Conservation (phyloP, 805 yeast species). For the Ogataea neopini region DNA sequence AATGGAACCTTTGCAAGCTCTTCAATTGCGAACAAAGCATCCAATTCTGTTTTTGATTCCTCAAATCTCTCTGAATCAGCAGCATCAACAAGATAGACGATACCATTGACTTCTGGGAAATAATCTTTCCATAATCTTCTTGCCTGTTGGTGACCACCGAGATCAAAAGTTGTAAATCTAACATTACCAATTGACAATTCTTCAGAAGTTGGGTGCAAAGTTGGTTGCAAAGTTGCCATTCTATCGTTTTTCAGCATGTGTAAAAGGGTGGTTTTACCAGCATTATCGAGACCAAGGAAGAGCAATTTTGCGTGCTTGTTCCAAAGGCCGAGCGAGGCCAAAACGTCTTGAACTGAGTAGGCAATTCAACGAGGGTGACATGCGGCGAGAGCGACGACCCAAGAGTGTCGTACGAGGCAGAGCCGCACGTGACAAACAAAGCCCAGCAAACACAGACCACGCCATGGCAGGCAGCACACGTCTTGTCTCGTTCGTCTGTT, state of each 20-base stretch:
- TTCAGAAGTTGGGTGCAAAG: slow-evolving; percentile 98
- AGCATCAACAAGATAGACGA: slow-evolving; percentile 93
- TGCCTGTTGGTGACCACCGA: slow-evolving; percentile 98
- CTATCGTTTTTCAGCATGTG: slow-evolving; percentile 93
- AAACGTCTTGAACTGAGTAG: slow-evolving; percentile 62
- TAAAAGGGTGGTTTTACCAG: slow-evolving; percentile 90
- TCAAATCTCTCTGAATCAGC: slow-evolving; percentile 95
- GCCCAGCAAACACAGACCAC: no score
- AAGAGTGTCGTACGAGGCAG: no score
- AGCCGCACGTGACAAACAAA: no score
- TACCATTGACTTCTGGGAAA: slow-evolving; percentile 98
- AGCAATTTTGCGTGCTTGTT: slow-evolving; percentile 96
- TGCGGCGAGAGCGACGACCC: no score
- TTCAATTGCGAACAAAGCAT: slow-evolving; percentile 88
- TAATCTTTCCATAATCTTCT: slow-evolving; percentile 99
- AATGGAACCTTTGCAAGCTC: slow-evolving; percentile 90
- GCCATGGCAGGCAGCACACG: no score
- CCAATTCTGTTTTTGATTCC: slow-evolving; percentile 94
- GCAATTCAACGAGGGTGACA: no score
- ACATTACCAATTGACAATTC: slow-evolving; percentile 96
- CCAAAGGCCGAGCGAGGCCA: slow-evolving; percentile 79
- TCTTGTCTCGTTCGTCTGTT: no score
- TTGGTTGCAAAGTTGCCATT: slow-evolving; percentile 96
- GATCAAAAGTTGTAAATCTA: slow-evolving; percentile 95
- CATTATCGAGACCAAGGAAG: slow-evolving; percentile 95